Evolutionary conservation across 2,329 filamentous ascomycete species (phyloP).

Genomic region (Onygena corvina): DNA sequence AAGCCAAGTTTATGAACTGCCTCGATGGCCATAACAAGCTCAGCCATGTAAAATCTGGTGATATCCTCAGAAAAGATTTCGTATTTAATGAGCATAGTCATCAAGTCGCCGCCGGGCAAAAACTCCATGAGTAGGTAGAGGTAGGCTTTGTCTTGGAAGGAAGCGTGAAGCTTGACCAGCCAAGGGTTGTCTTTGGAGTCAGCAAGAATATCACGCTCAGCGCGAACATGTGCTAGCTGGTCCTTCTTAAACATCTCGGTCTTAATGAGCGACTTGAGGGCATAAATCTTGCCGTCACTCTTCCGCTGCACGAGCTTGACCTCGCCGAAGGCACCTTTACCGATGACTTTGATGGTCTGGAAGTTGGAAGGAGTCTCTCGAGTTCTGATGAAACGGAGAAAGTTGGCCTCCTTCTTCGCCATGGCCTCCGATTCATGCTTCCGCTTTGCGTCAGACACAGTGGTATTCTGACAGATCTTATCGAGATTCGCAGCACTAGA

Average conservation of each 20-base stretch:
- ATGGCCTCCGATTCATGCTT: constrained; percentile 75
- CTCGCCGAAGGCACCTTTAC: constrained; percentile 96
- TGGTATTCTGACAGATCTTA: constrained; percentile 65
- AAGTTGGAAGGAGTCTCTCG: constrained; percentile 96
- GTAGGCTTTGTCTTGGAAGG: constrained; percentile 93
- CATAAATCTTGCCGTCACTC: constrained; percentile 92
- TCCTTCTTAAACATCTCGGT: constrained; percentile 99
- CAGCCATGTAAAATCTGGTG: constrained; percentile 97
- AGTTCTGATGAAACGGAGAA: constrained; percentile 92
- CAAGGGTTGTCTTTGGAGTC: constrained; percentile 95
- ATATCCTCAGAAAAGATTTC: constrained; percentile 99
- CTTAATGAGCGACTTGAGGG: constrained; percentile 96
- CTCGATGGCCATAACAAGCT: constrained; percentile 95
- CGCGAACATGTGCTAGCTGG: constrained; percentile 90
- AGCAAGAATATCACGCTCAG: constrained; percentile 92
- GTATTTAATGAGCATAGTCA: constrained; percentile 99
- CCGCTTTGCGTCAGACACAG: constrained; percentile 61
- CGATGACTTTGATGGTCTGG: constrained; percentile 92
- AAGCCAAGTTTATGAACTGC: constrained; percentile 96
- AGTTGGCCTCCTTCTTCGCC: constrained; percentile 87
- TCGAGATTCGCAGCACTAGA: constrained; percentile 82
- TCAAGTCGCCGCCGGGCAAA: constrained; percentile 90
- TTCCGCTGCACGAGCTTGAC: constrained; percentile 96
- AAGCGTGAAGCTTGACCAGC: constrained; percentile 97
- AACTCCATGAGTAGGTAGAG: constrained; percentile 99